Evolutionary conservation across 106 monocot genomes (phyloP).

Genomic region (Triglochin maritima): DNA sequence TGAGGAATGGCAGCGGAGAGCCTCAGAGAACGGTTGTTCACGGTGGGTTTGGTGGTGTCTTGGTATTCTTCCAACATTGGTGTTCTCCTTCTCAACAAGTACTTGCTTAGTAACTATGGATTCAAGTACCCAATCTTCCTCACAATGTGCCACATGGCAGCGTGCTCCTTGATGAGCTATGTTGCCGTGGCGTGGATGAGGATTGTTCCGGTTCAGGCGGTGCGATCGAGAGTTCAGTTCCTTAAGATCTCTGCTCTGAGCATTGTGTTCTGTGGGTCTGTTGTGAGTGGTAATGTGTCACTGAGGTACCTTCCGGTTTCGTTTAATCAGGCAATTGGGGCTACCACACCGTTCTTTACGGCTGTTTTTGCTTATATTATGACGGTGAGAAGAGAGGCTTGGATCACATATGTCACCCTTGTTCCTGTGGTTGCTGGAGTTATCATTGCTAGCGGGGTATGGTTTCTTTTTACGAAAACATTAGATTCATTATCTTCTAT

Average conservation of each 20-base stretch:
- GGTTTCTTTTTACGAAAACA: neutral
- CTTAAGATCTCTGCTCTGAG: constrained; percentile 20
- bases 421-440: constrained; percentile 22
- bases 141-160: constrained; percentile 31
- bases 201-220: constrained; percentile 20
- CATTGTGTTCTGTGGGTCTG: constrained; percentile 25
- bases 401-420: constrained; percentile 22
- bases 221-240: constrained; percentile 14
- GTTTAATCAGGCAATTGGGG: constrained; percentile 26
- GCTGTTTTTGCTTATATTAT: constrained; percentile 22
- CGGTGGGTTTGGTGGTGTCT: constrained; percentile 40
- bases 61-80: constrained; percentile 75
- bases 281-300: constrained; percentile 23
- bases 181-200: constrained; percentile 21
- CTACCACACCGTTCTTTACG: constrained; percentile 28
- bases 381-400: constrained; percentile 13
- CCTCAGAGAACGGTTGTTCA: constrained; percentile 27
- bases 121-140: constrained; percentile 33
- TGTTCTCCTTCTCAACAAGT: constrained; percentile 44
- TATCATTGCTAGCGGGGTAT: constrained; percentile 24
- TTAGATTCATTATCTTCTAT: neutral
- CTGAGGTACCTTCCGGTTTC: constrained; percentile 25
- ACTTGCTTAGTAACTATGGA: constrained; percentile 23
- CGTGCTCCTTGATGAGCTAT: constrained; percentile 24
- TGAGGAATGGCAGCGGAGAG: neutral